Percentiles rank a stretch among this genome's conserved stretches.
phyloP scores from a whole-genome alignment of 176 grass and related monocot species.

The Avena eriantha region DNA sequence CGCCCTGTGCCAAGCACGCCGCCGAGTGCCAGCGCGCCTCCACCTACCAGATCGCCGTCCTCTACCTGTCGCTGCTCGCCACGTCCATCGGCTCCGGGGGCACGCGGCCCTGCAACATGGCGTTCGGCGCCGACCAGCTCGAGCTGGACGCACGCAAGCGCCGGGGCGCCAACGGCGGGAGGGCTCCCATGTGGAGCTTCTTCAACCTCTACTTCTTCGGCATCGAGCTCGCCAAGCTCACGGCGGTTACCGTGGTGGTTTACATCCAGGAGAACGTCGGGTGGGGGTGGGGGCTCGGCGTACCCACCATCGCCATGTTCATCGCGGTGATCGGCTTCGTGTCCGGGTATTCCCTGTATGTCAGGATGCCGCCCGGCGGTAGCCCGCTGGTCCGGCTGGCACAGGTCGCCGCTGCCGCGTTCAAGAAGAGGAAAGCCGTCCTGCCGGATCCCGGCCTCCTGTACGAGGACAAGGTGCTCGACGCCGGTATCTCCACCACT shows the following conservation, averaged over 20 bases:
- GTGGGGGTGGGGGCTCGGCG: slow-evolving; percentile 72
- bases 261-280: slow-evolving; percentile 74
- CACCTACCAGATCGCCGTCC: slow-evolving; percentile 53
- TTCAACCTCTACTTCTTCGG: slow-evolving; percentile 79
- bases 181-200: slow-evolving; percentile 54
- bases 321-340: slow-evolving; percentile 60
- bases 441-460: slow-evolving; percentile 43
- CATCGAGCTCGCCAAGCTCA: slow-evolving; percentile 56
- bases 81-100: slow-evolving; percentile 74
- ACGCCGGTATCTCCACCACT: slow-evolving; percentile 59
- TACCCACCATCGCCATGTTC: slow-evolving; percentile 68
- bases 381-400: slow-evolving; percentile 65
- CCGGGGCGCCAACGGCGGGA: slow-evolving; percentile 14
- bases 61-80: slow-evolving; percentile 71
- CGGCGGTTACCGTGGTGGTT: slow-evolving; percentile 59
- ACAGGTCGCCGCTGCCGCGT: slow-evolving; percentile 56
- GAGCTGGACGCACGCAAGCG: slow-evolving; percentile 41
- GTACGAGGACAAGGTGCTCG: slow-evolving; percentile 69
- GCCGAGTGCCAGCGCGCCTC: slow-evolving; percentile 58
- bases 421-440: slow-evolving; percentile 58
- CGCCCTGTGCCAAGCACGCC: slow-evolving; percentile 34
- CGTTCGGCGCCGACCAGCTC: slow-evolving; percentile 85
- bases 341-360: slow-evolving; percentile 63
- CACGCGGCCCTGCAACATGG: slow-evolving; percentile 73
- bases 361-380: slow-evolving; percentile 60